Percentiles rank a stretch among this genome's conserved stretches.
Conservation (phyloP, 2,329 filamentous ascomycete species). For the Alternaria brassicae region DNA sequence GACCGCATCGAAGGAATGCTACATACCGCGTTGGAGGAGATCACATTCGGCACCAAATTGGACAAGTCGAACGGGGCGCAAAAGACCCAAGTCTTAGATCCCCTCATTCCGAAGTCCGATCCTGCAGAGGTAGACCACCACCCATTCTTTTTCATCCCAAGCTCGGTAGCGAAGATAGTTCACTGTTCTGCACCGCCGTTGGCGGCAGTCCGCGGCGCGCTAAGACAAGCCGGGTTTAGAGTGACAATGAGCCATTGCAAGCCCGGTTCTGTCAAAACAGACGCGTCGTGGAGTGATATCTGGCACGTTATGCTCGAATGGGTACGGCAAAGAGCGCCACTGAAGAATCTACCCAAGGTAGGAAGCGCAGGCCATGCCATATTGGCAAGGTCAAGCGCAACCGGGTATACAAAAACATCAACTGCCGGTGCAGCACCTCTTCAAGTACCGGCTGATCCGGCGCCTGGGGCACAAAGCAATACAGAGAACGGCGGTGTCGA, state of each 20-base stretch:
- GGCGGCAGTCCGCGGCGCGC: constrained; percentile 78
- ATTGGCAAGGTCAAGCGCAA: constrained; percentile 30
- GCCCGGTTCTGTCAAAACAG: constrained; percentile 88
- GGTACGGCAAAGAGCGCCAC: constrained; percentile 78
- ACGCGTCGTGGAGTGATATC: constrained; percentile 87
- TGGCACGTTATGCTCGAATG: constrained; percentile 96
- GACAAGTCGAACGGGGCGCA: constrained; percentile 26
- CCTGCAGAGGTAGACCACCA: constrained; percentile 66
- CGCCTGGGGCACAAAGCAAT: constrained; percentile 12
- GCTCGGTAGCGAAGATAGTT: constrained; percentile 74
- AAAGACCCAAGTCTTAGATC: constrained; percentile 42
- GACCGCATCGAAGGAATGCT: constrained; percentile 90
- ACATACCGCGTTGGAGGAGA: constrained; percentile 83
- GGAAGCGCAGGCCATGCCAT: constrained; percentile 76
- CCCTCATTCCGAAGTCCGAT: constrained; percentile 48
- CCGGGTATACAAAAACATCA: constrained; percentile 12
- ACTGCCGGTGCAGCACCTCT: constrained; percentile 3
- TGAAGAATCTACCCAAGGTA: constrained; percentile 75
- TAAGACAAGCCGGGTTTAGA: constrained; percentile 80
- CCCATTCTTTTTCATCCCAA: constrained; percentile 87
- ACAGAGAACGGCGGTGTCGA: constrained; percentile 1
- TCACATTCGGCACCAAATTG: constrained; percentile 39
- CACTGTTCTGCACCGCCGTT: constrained; percentile 83
- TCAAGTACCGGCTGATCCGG: constrained; percentile 6
- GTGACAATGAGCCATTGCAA: constrained; percentile 89